Evolutionary conservation across 225 moss, liverwort and hornwort species (phyloP).

Genomic region (Bryum argenteum): DNA sequence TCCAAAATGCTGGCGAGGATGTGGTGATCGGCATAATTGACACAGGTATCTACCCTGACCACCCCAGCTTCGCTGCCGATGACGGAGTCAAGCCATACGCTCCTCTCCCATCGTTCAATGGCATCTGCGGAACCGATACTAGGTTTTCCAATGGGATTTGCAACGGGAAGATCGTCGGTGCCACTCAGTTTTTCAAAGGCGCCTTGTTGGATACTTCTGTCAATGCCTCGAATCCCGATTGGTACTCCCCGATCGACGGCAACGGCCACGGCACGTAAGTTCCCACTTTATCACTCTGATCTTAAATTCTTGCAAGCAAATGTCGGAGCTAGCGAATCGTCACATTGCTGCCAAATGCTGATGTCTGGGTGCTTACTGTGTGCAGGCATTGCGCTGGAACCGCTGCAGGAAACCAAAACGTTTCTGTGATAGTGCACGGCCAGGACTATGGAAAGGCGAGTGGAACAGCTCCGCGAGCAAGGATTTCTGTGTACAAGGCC

Average conservation of each 20-base stretch:
- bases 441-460: constrained; percentile 61
- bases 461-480: constrained; percentile 74
- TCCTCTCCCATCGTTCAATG: constrained; percentile 30
- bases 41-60: constrained; percentile 56
- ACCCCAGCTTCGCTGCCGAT: constrained; percentile 52
- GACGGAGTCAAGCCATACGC: constrained; percentile 36
- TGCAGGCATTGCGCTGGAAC: constrained; percentile 57
- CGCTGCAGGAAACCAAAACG: constrained; percentile 72
- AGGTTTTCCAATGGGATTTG: constrained; percentile 46
- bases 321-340: too few species aligned
- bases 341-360: background rate
- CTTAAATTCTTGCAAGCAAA: too few species aligned
- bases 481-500: constrained; percentile 54
- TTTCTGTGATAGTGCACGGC: constrained; percentile 53
- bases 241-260: constrained; percentile 43
- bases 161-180: constrained; percentile 56
- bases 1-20: constrained; percentile 49
- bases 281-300: background rate
- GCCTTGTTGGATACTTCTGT: background rate
- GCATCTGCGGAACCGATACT: constrained; percentile 26
- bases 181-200: constrained; percentile 36
- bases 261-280: constrained; percentile 64
- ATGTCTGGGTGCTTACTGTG: background rate
- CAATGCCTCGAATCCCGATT: constrained; percentile 45
- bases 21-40: constrained; percentile 52